These are phyloP conservation scores for Fraxinus cuspidata DNA, from an alignment of 257 asterid species.

Conservation along the genomic window DNA sequence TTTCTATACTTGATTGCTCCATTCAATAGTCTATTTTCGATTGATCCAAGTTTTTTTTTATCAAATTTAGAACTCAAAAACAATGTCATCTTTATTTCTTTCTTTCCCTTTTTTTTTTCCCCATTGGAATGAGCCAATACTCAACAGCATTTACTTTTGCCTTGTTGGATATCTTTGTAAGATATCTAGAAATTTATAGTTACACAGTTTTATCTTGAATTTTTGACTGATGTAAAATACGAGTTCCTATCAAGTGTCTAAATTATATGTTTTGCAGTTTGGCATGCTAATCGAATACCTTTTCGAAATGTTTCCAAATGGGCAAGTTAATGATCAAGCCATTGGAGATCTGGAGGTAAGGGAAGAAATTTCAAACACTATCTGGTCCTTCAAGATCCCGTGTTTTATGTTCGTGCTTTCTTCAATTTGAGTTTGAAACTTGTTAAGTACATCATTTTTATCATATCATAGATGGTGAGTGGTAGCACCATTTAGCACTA, in stretches of 20 bases:
- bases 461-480: not conserved
- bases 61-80: not conserved
- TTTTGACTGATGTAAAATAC: not conserved
- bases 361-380: constrained; percentile 19
- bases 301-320: constrained; percentile 63
- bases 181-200: constrained; percentile 6
- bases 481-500: constrained; percentile 3
- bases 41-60: not conserved
- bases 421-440: constrained; percentile 21
- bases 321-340: constrained; percentile 76
- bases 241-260: not conserved
- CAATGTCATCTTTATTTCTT: not conserved
- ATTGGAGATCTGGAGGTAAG: constrained; percentile 90
- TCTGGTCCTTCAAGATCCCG: not conserved
- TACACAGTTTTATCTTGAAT: not conserved
- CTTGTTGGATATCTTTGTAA: constrained; percentile 7
- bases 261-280: constrained; percentile 58
- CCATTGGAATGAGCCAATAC: not conserved
- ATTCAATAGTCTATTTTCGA: not conserved
- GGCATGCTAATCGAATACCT: constrained; percentile 91
- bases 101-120: not conserved
- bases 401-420: constrained; percentile 12
- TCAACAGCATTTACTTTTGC: constrained; percentile 1
- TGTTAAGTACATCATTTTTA: not conserved
- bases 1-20: not conserved